Conservation (phyloP, 2,329 filamentous ascomycete genomes). For the Hymenotorrendiella dingleyae region DNA sequence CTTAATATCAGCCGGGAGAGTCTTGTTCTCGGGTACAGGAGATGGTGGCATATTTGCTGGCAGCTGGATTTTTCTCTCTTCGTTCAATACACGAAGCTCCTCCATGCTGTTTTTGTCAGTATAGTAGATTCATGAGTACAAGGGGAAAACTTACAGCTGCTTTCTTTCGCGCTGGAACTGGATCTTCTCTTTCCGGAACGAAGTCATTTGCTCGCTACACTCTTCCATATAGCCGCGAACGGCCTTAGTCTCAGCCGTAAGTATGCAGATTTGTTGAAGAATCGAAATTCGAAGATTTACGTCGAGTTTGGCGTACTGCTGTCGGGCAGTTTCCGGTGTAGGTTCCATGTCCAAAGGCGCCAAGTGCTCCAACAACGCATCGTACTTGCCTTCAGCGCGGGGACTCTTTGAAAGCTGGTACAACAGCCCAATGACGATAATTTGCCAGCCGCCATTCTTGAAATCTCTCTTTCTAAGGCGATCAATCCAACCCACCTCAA, state of each 20-base stretch:
- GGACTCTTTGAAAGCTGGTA: conserved; percentile 77
- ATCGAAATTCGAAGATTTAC: conserved; percentile 76
- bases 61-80: conserved; percentile 65
- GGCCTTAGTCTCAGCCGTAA: conserved; percentile 80
- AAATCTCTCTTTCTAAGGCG: conserved; percentile 80
- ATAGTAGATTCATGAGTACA: background rate
- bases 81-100: conserved; percentile 64
- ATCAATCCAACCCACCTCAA: conserved; percentile 76
- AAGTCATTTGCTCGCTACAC: conserved; percentile 90
- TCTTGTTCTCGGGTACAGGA: conserved; percentile 44
- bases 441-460: conserved; percentile 81
- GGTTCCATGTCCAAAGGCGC: conserved; percentile 73
- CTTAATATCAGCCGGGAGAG: conserved; percentile 49
- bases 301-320: conserved; percentile 70
- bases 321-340: conserved; percentile 64
- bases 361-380: conserved; percentile 73
- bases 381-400: conserved; percentile 63
- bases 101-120: conserved; percentile 50
- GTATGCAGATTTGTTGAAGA: conserved; percentile 78
- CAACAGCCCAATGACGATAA: conserved; percentile 80
- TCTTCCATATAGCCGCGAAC: conserved; percentile 86
- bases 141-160: conserved; percentile 45
- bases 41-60: conserved; percentile 67
- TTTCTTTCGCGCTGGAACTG: conserved; percentile 78
- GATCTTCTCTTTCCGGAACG: conserved; percentile 91